Evolutionary conservation across 1,139 yeast genomes (phyloP).

Genomic region (Pichia cactophila): DNA sequence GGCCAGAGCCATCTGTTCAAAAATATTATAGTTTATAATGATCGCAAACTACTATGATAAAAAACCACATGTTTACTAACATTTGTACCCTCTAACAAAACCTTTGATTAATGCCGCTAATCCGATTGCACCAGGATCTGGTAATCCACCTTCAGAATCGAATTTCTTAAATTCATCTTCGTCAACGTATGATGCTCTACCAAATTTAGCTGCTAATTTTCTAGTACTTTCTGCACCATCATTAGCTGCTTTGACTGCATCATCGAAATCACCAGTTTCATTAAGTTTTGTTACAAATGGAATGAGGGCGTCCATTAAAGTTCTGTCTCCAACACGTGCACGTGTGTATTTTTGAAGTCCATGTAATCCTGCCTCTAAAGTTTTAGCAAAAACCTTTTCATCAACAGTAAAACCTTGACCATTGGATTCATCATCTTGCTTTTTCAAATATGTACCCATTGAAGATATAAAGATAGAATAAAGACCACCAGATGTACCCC

Average conservation of each 20-base stretch:
- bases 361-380: constrained; percentile 46
- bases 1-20: too few species aligned
- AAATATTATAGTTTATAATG: too few species aligned
- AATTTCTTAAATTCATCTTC: constrained; percentile 44
- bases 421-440: constrained; percentile 25
- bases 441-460: constrained; percentile 43
- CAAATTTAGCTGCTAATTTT: constrained; percentile 73
- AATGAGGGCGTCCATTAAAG: constrained; percentile 78
- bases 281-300: constrained; percentile 70
- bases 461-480: constrained; percentile 78
- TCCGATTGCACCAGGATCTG: constrained; percentile 94
- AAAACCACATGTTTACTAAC: neutral
- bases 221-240: constrained; percentile 73
- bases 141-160: constrained; percentile 51
- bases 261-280: constrained; percentile 38
- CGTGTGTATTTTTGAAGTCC: constrained; percentile 73
- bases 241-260: constrained; percentile 63
- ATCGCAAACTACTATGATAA: neutral
- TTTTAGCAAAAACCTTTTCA: constrained; percentile 32
- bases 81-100: constrained; percentile 23
- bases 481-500: constrained; percentile 93
- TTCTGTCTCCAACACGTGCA: constrained; percentile 86
- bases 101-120: constrained; percentile 63
- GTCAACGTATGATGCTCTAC: constrained; percentile 85
- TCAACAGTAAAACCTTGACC: constrained; percentile 28